Percentiles rank a stretch among this genome's conserved stretches.
These are phyloP conservation scores for Blastobotrys capitulatus DNA, from an alignment of 1,139 yeast genomes.

Conservation along the genomic window DNA sequence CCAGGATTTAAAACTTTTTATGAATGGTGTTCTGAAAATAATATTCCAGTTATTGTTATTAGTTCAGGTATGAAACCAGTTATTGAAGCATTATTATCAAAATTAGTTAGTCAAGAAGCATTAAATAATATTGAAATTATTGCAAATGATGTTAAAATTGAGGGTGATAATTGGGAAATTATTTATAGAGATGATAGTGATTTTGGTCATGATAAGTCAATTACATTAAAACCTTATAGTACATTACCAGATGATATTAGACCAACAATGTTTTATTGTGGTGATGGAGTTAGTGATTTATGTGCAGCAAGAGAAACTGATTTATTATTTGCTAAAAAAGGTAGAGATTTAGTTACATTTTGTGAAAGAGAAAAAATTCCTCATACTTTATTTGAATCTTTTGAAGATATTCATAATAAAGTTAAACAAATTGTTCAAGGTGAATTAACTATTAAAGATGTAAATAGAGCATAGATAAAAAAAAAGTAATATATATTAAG, in stretches of 20 bases:
- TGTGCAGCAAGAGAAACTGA: constrained; percentile 95
- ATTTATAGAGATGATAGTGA: constrained; percentile 76
- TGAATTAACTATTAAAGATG: constrained; percentile 35
- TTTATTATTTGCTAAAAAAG: constrained; percentile 85
- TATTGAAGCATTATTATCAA: constrained; percentile 66
- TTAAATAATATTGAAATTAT: constrained; percentile 69
- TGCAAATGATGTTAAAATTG: constrained; percentile 62
- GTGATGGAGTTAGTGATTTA: constrained; percentile 95
- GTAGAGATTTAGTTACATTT: constrained; percentile 80
- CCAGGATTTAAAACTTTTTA: constrained; percentile 85
- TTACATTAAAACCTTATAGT: constrained; percentile 64
- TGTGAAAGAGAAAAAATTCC: constrained; percentile 79
- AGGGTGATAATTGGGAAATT: constrained; percentile 66
- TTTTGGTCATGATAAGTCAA: constrained; percentile 93
- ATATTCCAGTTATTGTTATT: constrained; percentile 69
- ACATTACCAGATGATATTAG: constrained; percentile 36
- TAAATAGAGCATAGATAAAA: constrained; percentile 4
- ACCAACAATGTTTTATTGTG: constrained; percentile 80
- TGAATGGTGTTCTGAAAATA: constrained; percentile 65
- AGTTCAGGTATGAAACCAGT: constrained; percentile 93
- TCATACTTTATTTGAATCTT: constrained; percentile 73
- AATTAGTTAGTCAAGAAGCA: constrained; percentile 73
- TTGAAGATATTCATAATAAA: constrained; percentile 61
- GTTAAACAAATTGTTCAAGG: constrained; percentile 45
- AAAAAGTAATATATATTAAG: background rate